Percentiles rank a stretch among this genome's conserved stretches.
phyloP scores from a whole-genome alignment of 768 basidiomycete species.

The Rossbeevera mucosa region DNA sequence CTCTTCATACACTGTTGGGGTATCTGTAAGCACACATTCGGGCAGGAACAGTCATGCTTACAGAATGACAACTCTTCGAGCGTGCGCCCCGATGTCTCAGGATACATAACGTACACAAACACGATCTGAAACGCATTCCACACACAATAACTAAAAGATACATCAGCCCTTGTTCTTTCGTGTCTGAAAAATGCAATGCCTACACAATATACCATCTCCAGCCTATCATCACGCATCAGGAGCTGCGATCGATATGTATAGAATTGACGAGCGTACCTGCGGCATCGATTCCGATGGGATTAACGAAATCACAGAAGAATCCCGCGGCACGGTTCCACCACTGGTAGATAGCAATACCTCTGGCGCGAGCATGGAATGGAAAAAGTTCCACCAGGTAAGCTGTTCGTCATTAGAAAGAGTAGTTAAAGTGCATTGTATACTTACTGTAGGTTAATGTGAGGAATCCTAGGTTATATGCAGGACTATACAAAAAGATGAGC shows the following conservation, averaged over 20 bases:
- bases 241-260: background rate
- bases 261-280: background rate
- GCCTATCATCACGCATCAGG: background rate
- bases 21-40: background rate
- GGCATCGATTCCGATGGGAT: too few species aligned
- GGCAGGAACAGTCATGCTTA: background rate
- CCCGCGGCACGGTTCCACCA: constrained; percentile 43
- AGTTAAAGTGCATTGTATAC: background rate
- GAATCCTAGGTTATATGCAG: constrained; percentile 1
- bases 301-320: constrained; percentile 2
- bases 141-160: background rate
- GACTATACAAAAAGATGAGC: constrained; percentile 2
- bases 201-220: background rate
- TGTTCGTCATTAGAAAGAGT: constrained; percentile 17
- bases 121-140: background rate
- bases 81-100: background rate
- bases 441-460: constrained; percentile 5
- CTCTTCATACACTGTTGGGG: background rate
- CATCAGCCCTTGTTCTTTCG: background rate
- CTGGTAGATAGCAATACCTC: constrained; percentile 50
- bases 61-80: background rate
- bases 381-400: constrained; percentile 63
- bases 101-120: background rate
- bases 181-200: background rate
- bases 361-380: constrained; percentile 54